Percentiles rank a stretch among this genome's conserved stretches.
Evolutionary conservation across 2,329 filamentous ascomycete species (phyloP).

Genomic region (Periconia macrospinosa): DNA sequence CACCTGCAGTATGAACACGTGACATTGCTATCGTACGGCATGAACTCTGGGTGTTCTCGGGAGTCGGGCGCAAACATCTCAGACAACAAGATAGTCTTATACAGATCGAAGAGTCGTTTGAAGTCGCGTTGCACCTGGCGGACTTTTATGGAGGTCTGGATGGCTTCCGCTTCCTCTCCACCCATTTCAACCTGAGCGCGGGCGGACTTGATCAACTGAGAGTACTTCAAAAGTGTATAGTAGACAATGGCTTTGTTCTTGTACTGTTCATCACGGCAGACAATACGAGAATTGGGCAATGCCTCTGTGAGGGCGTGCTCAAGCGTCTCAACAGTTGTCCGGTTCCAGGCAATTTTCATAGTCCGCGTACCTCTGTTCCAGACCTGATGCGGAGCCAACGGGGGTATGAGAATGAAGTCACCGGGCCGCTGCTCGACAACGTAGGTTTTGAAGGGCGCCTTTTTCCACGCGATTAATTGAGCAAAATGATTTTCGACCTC

Average conservation of each 20-base stretch:
- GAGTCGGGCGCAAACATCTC: slow-evolving; percentile 77
- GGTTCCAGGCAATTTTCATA: slow-evolving; percentile 98
- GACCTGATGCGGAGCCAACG: slow-evolving; percentile 92
- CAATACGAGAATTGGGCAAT: slow-evolving; percentile 82
- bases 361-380: slow-evolving; percentile 97
- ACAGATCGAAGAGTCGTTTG: slow-evolving; percentile 75
- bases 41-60: slow-evolving; percentile 71
- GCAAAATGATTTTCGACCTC: slow-evolving; percentile 97
- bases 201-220: slow-evolving; percentile 60
- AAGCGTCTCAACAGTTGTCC: slow-evolving; percentile 88
- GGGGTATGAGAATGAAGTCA: slow-evolving; percentile 91
- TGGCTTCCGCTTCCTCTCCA: slow-evolving; percentile 38
- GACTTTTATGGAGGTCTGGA: slow-evolving; percentile 53
- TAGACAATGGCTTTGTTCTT: slow-evolving; percentile 97
- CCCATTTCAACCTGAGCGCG: slow-evolving; percentile 55
- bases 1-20: slow-evolving; percentile 94
- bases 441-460: slow-evolving; percentile 89
- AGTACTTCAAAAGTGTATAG: slow-evolving; percentile 82
- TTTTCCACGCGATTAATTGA: slow-evolving; percentile 92
- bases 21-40: slow-evolving; percentile 86
- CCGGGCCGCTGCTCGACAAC: slow-evolving; percentile 88
- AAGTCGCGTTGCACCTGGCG: slow-evolving; percentile 82
- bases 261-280: slow-evolving; percentile 97
- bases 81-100: slow-evolving; percentile 75
- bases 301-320: slow-evolving; percentile 85